Percentiles rank a stretch among this genome's conserved stretches.
phyloP scores from a whole-genome alignment of 768 basidiomycete species.

The Auriscalpium vulgare region DNA sequence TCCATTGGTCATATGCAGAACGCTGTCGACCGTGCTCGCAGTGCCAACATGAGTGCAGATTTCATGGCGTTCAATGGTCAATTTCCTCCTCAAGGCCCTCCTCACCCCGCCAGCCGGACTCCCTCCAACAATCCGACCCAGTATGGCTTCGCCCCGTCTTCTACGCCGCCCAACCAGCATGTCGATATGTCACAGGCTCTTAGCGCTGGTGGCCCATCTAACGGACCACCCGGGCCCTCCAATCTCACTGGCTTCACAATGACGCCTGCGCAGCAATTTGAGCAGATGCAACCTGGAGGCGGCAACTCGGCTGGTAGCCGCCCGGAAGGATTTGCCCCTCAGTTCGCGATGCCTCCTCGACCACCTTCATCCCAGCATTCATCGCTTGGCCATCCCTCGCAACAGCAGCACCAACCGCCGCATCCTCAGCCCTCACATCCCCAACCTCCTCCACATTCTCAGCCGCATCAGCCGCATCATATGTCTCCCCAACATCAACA shows the following conservation, averaged over 20 bases:
- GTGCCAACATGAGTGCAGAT: conserved; percentile 39
- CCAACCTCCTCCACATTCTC: conserved; percentile 13
- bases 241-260: conserved; percentile 38
- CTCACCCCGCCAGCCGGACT: conserved; percentile 13
- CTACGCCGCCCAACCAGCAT: conserved; percentile 41
- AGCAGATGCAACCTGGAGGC: conserved; percentile 36
- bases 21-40: conserved; percentile 24
- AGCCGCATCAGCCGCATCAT: conserved; percentile 25
- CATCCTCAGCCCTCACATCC: conserved; percentile 13
- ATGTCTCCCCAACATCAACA: conserved; percentile 39
- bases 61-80: conserved; percentile 35
- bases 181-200: conserved; percentile 39
- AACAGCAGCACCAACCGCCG: conserved; percentile 11
- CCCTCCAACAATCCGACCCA: conserved; percentile 12
- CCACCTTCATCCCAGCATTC: conserved; percentile 26
- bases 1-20: conserved; percentile 5
- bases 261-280: conserved; percentile 60
- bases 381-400: conserved; percentile 12
- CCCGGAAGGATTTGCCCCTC: conserved; percentile 23
- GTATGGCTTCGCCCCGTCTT: conserved; percentile 31
- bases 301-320: conserved; percentile 5
- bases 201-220: conserved; percentile 24
- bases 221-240: conserved; percentile 31
- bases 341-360: conserved; percentile 30
- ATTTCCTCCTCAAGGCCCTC: conserved; percentile 25